A percentile compares a stretch with the other conserved stretches of the same genome.
phyloP scores from a whole-genome alignment of 306 rosid genomes.

The Fragaria nilgerrensis region DNA sequence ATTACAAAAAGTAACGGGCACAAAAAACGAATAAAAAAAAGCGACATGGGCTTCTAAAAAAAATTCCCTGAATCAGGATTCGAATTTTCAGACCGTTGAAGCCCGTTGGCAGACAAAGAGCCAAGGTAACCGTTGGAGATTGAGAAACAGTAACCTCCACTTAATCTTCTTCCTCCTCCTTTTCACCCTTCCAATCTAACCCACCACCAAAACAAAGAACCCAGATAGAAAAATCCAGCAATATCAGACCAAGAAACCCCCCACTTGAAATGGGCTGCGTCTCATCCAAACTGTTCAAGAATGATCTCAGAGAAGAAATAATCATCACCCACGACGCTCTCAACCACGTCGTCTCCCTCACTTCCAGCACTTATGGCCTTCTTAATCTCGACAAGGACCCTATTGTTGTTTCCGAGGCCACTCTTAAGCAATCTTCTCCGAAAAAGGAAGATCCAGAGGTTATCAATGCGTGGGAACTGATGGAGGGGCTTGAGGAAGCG shows the following conservation, averaged over 20 bases:
- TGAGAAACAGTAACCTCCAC: slow-evolving; percentile 14
- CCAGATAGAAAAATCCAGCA: background rate
- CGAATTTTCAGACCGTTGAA: slow-evolving; percentile 89
- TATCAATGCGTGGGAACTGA: slow-evolving; percentile 92
- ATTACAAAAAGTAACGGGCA: background rate
- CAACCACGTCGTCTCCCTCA: slow-evolving; percentile 87
- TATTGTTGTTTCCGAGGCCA: slow-evolving; percentile 23
- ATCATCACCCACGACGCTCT: slow-evolving; percentile 47
- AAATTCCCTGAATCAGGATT: slow-evolving; percentile 30
- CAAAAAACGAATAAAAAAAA: background rate
- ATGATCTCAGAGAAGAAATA: slow-evolving; percentile 49
- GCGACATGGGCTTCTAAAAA: slow-evolving; percentile 16
- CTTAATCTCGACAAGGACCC: slow-evolving; percentile 57
- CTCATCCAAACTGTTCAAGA: slow-evolving; percentile 68
- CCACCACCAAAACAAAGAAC: slow-evolving; percentile 33
- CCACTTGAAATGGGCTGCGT: slow-evolving; percentile 79
- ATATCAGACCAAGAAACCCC: slow-evolving; percentile 17
- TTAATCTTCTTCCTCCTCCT: background rate
- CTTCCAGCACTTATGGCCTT: slow-evolving; percentile 78
- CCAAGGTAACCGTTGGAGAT: slow-evolving; percentile 54
- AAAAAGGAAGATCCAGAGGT: slow-evolving; percentile 50
- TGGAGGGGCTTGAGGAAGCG: slow-evolving; percentile 93
- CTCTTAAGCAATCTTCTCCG: slow-evolving; percentile 26
- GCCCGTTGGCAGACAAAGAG: slow-evolving; percentile 41
- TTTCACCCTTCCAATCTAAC: slow-evolving; percentile 22